Percentiles rank a stretch among this genome's conserved stretches.
phyloP scores from a whole-genome alignment of 2,329 filamentous ascomycete species.

The Trichoderma hamatum region DNA sequence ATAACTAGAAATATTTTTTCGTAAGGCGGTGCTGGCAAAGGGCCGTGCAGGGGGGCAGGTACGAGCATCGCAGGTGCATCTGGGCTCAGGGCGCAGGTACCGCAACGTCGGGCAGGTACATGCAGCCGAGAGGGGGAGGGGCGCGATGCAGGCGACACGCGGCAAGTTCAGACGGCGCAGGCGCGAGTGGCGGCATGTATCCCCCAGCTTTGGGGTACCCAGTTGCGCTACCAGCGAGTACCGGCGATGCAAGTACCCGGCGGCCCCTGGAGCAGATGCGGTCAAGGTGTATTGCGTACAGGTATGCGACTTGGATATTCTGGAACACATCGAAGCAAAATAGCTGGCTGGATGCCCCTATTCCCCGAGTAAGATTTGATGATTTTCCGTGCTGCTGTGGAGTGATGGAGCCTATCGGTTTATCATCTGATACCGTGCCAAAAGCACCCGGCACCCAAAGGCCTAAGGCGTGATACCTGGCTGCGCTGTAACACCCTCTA shows the following conservation, averaged over 20 bases:
- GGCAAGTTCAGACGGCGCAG: neutral
- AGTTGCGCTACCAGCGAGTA: conserved; percentile 5
- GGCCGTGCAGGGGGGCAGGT: conserved; percentile 28
- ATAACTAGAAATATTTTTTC: conserved; percentile 49
- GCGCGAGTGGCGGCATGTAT: conserved; percentile 14
- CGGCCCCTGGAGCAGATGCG: conserved; percentile 23
- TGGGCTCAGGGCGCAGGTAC: neutral
- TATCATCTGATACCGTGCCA: neutral
- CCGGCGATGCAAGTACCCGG: conserved; percentile 8
- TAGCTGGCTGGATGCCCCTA: conserved; percentile 9
- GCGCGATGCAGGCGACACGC: neutral
- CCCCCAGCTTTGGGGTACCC: conserved; percentile 23
- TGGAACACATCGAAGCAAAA: conserved; percentile 19
- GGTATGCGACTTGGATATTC: conserved; percentile 3
- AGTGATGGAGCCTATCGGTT: neutral
- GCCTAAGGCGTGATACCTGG: neutral
- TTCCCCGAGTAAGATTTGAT: neutral
- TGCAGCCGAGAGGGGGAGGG: conserved; percentile 20
- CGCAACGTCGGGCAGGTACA: conserved; percentile 21
- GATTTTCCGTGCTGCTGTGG: neutral
- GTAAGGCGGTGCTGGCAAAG: conserved; percentile 26
- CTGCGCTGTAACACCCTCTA: neutral
- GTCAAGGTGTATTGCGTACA: conserved; percentile 21
- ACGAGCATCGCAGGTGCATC: conserved; percentile 24
- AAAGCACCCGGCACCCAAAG: neutral